These are phyloP conservation scores for Harringtonia aguacate DNA, from an alignment of 2,329 filamentous ascomycete genomes.

Conservation along the genomic window DNA sequence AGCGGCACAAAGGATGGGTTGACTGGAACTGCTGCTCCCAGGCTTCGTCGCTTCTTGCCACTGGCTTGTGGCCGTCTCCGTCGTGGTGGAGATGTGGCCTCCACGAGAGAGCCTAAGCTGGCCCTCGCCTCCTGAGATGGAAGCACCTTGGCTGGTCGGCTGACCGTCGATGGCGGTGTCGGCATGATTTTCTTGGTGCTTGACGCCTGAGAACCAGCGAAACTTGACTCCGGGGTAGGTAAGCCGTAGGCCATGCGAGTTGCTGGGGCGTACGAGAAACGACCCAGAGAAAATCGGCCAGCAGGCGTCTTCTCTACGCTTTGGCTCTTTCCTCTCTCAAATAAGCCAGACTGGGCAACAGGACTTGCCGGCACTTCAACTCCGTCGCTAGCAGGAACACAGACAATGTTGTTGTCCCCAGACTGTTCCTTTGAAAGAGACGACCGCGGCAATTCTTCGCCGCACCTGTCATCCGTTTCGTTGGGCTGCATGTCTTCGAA, in stretches of 20 bases:
- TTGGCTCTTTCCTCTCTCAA: background rate
- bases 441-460: background rate
- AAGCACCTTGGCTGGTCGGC: background rate
- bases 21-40: conserved; percentile 19
- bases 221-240: conserved; percentile 25
- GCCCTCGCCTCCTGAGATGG: background rate
- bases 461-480: background rate
- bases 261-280: conserved; percentile 11
- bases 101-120: conserved; percentile 9
- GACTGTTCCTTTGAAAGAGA: background rate
- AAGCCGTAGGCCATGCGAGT: conserved; percentile 27
- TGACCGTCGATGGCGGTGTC: conserved; percentile 4
- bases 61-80: background rate
- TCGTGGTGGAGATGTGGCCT: background rate
- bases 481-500: conserved; percentile 28
- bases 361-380: conserved; percentile 11
- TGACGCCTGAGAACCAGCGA: background rate
- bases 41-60: conserved; percentile 11
- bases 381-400: conserved; percentile 6
- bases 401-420: background rate
- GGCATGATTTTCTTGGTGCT: background rate
- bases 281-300: conserved; percentile 8
- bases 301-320: conserved; percentile 1
- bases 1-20: conserved; percentile 46
- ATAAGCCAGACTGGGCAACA: background rate